phyloP scores from a whole-genome alignment of 495 filamentous ascomycete genomes.

The Penicillium herquei region DNA sequence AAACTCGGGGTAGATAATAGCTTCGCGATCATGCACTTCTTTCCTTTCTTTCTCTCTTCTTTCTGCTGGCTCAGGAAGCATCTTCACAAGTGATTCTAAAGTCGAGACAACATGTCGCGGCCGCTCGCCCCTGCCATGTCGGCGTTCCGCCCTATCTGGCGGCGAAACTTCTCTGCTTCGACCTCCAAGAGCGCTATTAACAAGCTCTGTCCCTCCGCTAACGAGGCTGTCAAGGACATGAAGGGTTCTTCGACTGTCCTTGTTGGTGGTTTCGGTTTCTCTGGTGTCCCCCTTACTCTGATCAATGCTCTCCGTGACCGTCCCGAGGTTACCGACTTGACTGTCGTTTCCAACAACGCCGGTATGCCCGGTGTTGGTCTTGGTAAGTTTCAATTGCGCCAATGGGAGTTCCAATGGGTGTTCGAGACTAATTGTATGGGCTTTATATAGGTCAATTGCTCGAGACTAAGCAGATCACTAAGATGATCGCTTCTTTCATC shows the following conservation, averaged over 20 bases:
- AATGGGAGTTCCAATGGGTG: background rate
- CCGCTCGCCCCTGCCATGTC: constrained; percentile 28
- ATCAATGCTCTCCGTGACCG: constrained; percentile 74
- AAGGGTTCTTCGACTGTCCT: constrained; percentile 67
- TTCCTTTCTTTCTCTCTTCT: constrained; percentile 9
- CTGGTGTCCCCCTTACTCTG: constrained; percentile 78
- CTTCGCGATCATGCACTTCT: constrained; percentile 10
- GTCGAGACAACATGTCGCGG: constrained; percentile 28
- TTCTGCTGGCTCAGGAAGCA: constrained; percentile 17
- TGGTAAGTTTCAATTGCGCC: constrained; percentile 34
- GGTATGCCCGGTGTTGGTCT: constrained; percentile 77
- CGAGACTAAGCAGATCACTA: constrained; percentile 74
- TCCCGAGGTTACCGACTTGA: constrained; percentile 69
- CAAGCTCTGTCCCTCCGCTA: constrained; percentile 71
- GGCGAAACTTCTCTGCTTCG: constrained; percentile 63
- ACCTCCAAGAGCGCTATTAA: constrained; percentile 65
- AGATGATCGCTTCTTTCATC: constrained; percentile 86
- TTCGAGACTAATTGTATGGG: background rate
- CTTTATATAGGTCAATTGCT: constrained; percentile 54
- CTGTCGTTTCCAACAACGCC: constrained; percentile 88
- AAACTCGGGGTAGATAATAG: constrained; percentile 13
- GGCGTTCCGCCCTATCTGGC: constrained; percentile 39
- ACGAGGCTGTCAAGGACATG: constrained; percentile 71
- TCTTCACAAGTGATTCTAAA: constrained; percentile 6
- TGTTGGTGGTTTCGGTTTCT: constrained; percentile 82